Base-by-base conservation (phyloP, 306 rosid species). In the Cucumis cinereus region DNA sequence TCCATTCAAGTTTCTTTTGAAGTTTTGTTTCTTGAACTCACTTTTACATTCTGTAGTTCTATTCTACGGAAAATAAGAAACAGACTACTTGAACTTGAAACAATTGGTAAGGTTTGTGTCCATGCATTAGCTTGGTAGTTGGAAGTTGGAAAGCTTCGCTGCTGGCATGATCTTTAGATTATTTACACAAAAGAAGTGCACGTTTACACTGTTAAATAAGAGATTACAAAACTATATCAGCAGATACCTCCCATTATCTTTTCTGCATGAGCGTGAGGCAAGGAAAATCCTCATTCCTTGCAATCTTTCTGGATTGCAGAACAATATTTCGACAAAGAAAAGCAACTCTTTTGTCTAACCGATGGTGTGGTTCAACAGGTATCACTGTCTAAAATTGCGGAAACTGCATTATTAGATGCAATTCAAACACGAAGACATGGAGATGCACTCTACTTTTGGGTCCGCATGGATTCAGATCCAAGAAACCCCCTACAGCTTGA, bases 401-500 rank as follows among this genome's bases (percentile, higher is more conserved):
- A 95, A 87, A 83, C 83, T 68, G 88, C 92, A 60, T 84, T 95
- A 82, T 84, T 92, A 85, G 82, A 84, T 54, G 88, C 93, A 50
- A 86, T 92, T 63, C 87, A 92, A 86, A 67, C 86, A 33, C 85
- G 80, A 81, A 90, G 47, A 84, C 80, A 90, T 49, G 99, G 99
- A 10, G 98, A 92, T 49, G 83, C 99, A 4, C 86, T 95, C 76
- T 95, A 95, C 87, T 95, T 95, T 81, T 95, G 99, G 99, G 97
- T 77, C 36, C 89, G 88, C 72, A 84, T 92, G 97, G 99, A 95
- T 84, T 76, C 20, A 56, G 98, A 89, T 89, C 82, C 74, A 10
- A 84, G 88, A 76, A 89, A 87, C 75, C 93, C 97, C 59, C 85
- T 33, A 76, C 80, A 80, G 84, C 88, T 83, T 50, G 92, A 95